Evolutionary conservation across 805 yeast species (phyloP), one percentile per base, ranked within the genome.

Genomic region (Starmerella ratchasimensis): DNA sequence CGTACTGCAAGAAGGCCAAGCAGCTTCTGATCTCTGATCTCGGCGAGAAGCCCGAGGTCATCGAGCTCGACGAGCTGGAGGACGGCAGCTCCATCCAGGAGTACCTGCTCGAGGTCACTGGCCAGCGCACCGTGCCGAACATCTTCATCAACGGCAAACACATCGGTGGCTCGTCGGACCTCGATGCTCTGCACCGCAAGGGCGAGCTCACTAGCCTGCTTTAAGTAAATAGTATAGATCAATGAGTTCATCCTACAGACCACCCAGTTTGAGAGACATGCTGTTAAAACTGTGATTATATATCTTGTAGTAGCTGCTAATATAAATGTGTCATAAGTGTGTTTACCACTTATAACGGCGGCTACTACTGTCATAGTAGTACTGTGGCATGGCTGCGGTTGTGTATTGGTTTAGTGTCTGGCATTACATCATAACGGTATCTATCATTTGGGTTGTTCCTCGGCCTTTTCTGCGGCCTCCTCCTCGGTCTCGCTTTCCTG

Each of bases 121-220:
- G 93, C 43, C 97, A 88, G 68, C 71, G 75, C 49, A 83, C 96
- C 28, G 97, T 88, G 45, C 98, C 98, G 45, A 84, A 80, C 58
- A 71, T 88, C 50, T 88, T 79, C 64, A 83, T 88, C 58, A 75
- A 68, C 33, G 95, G 94, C 44, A 70, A 86, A 62, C 95, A 84
- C 66, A 74, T 88, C 54, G 98, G 98, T 43, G 98, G 98, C 45
- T 82, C 84, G 70, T 76, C 86, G 28, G 94, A 82, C 50, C 65
- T 88, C 47, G 93, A 84, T 62, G 66, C 69, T 37, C 69, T 86
- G 57, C 67, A 71, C 49, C 66, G 74, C 18, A 51, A 59, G 32
- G 90, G 79, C 50, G 57, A 74, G 59, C 70, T 82, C 54, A 71
- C 68, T 41, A 49, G 47, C 3, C 36, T 58, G 31, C 53, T 60